phyloP scores from a whole-genome alignment of 495 filamentous ascomycete species.

The Penicillium odoratum region DNA sequence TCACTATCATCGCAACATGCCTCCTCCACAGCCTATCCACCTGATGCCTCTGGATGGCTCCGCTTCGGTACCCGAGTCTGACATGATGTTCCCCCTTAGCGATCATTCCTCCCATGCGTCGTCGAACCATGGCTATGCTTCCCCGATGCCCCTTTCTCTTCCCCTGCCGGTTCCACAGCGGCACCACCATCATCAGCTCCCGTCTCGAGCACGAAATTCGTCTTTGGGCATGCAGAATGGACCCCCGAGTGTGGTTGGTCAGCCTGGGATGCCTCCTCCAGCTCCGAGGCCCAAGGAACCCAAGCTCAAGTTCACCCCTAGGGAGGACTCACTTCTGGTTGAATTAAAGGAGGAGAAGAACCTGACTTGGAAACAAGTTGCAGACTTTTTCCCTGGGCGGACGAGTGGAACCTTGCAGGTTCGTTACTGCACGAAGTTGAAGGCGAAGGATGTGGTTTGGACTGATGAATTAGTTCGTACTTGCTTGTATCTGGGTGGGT shows the following conservation, averaged over 20 bases:
- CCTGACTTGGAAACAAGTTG: constrained; percentile 94
- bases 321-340: constrained; percentile 81
- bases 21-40: constrained; percentile 27
- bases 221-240: not conserved
- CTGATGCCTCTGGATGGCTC: constrained; percentile 31
- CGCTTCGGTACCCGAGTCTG: constrained; percentile 25
- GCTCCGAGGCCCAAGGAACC: constrained; percentile 75
- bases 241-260: constrained; percentile 72
- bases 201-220: constrained; percentile 46
- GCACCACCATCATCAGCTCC: constrained; percentile 74
- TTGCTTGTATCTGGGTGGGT: not conserved
- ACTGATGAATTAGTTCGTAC: constrained; percentile 75
- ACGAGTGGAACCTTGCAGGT: constrained; percentile 88
- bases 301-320: constrained; percentile 86
- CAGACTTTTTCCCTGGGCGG: constrained; percentile 87
- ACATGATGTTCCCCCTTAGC: constrained; percentile 33
- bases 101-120: constrained; percentile 30
- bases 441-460: constrained; percentile 90
- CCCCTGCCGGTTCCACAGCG: constrained; percentile 41
- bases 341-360: constrained; percentile 91
- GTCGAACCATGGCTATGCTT: constrained; percentile 31
- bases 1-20: constrained; percentile 15
- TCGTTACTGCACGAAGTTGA: constrained; percentile 90
- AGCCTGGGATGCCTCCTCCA: constrained; percentile 78
- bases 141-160: constrained; percentile 26